Conservation (phyloP, 805 yeast species). For the Sungouiozyma intestinalis region DNA sequence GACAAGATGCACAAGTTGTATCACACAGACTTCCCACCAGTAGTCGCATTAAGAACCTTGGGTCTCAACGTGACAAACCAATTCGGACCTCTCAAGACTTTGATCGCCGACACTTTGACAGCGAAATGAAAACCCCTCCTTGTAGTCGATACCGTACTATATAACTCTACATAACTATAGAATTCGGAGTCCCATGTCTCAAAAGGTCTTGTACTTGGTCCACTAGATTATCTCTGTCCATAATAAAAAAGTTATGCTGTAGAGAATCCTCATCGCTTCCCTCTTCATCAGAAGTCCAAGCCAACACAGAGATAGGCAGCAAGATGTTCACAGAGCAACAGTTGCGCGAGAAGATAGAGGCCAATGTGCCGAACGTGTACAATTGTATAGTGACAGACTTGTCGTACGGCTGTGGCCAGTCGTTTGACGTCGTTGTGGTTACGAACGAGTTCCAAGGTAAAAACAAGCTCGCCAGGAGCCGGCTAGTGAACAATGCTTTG, state of each 20-base stretch:
- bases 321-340: constrained; percentile 15
- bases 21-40: constrained; percentile 57
- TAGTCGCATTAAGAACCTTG: constrained; percentile 62
- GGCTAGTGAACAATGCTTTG: constrained; percentile 70
- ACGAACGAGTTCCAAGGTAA: constrained; percentile 61
- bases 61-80: constrained; percentile 67
- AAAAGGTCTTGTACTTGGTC: too few relatives aligned
- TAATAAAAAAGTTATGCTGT: too few relatives aligned
- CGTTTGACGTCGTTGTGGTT: constrained; percentile 87
- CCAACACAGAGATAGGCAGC: neutral
- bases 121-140: constrained; percentile 12
- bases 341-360: constrained; percentile 18
- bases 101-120: constrained; percentile 51
- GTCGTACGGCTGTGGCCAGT: constrained; percentile 95
- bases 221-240: too few relatives aligned
- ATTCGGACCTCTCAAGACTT: constrained; percentile 53
- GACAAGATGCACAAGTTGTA: constrained; percentile 88
- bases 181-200: too few relatives aligned
- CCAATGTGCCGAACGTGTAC: constrained; percentile 19
- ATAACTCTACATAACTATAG: too few relatives aligned
- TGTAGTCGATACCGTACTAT: too few relatives aligned
- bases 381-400: constrained; percentile 31
- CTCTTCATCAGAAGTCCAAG: too few relatives aligned
- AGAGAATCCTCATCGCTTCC: too few relatives aligned
- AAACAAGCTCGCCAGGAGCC: constrained; percentile 75